Base-by-base conservation (phyloP, 306 rosid species). In the Cotoneaster glaucophyllus region DNA sequence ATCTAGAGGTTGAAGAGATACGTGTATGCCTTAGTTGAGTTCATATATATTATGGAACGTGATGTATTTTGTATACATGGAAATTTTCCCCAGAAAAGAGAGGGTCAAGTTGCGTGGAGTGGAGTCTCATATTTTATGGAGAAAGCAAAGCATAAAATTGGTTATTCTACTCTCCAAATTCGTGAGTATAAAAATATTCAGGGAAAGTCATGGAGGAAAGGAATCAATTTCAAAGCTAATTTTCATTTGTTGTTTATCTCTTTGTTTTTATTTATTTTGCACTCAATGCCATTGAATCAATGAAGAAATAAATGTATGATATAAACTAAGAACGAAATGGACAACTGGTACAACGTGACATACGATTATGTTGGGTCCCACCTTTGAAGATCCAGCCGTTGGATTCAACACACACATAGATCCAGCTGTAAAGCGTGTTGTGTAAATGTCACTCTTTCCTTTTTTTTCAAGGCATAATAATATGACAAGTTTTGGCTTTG, bases 331-430 rank as follows among this genome's bases (percentile, higher is more conserved):
- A 83, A 15, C 64, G 81, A 82, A 19, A 53, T 59, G 24, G 83
- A 83, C 85, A 67, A 74, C 81, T 78, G 77, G 87, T 29, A 73
- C 58, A 67, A 43, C 24, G 75, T 34, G 71, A 65, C 21, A 58
- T 39, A 78, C 71, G 61, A 75, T 41, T 53, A 25, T n/a, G 28
- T 11, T 41, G 82, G 88, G 85, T 63, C 44, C 83, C 73, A 74
- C 77, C 52, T 41, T 14, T 11, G 11, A 31, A 22, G 41, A 8
- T 77, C 75, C 52, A 53, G 78, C 84, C 88, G 81, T 75, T 71
- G 53, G 88, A 85, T 88, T 79, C 71, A 2, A 45, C 21, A 17
- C 12, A 12, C 53, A 22, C 62, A 32, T 7, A 56, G 28, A 56
- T 56, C 63, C 63, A 57, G 29, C 29, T 57, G 63, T 57, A 57